Evolutionary conservation across 805 yeast species (phyloP).

Genomic region (Nakazawaea wickerhamii): DNA sequence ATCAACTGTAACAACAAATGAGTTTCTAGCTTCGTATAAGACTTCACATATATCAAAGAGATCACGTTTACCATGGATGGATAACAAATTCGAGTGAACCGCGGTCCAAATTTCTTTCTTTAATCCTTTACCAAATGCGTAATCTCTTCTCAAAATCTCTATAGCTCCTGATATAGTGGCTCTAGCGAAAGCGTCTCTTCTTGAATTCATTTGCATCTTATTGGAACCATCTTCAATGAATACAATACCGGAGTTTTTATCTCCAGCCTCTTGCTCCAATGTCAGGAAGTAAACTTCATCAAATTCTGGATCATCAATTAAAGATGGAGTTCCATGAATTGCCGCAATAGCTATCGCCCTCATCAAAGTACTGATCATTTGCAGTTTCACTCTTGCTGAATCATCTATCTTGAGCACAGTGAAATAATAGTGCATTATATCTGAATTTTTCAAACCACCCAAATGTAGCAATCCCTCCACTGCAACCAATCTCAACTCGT

Average conservation of each 20-base stretch:
- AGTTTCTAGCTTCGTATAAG: conserved; percentile 55
- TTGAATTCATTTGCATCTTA: conserved; percentile 36
- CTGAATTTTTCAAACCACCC: conserved; percentile 71
- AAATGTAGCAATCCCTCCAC: conserved; percentile 62
- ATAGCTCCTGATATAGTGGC: conserved; percentile 61
- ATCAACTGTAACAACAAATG: conserved; percentile 55
- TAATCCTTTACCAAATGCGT: conserved; percentile 52
- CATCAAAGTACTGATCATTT: conserved; percentile 42
- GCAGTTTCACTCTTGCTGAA: conserved; percentile 45
- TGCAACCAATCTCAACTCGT: conserved; percentile 59
- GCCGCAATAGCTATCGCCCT: conserved; percentile 63
- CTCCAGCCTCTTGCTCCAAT: conserved; percentile 1
- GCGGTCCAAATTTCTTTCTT: conserved; percentile 61
- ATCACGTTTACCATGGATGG: conserved; percentile 54
- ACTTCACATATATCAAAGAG: conserved; percentile 63
- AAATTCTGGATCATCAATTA: conserved; percentile 63
- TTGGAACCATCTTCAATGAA: conserved; percentile 51
- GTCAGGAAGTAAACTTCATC: conserved; percentile 11
- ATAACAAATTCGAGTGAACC: conserved; percentile 54
- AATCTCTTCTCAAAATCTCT: conserved; percentile 56
- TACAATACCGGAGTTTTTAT: conserved; percentile 33
- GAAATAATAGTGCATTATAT: conserved; percentile 58
- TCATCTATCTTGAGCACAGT: conserved; percentile 50
- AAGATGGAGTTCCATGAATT: conserved; percentile 50
- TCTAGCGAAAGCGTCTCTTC: conserved; percentile 64